phyloP scores from a whole-genome alignment of 108 stramenopile genomes.

The Pseudonitzschia pungens region DNA sequence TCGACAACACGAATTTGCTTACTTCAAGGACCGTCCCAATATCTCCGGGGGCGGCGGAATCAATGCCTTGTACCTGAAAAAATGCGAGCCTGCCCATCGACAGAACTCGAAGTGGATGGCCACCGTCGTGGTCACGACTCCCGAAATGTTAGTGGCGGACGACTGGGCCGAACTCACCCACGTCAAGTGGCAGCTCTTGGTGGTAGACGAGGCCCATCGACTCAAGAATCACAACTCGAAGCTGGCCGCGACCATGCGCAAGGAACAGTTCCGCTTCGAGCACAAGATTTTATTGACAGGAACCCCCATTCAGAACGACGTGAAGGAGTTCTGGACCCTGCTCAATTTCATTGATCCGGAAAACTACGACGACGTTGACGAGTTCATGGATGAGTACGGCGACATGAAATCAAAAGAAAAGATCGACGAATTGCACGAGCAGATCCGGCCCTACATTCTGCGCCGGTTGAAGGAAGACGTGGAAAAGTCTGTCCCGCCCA shows the following conservation, averaged over 20 bases:
- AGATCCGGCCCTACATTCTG: slow-evolving; percentile 90
- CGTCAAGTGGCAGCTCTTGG: slow-evolving; percentile 82
- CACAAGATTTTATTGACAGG: slow-evolving; percentile 92
- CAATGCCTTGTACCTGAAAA: slow-evolving; percentile 67
- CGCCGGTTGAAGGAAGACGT: slow-evolving; percentile 94
- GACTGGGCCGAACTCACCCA: slow-evolving; percentile 75
- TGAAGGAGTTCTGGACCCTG: slow-evolving; percentile 87
- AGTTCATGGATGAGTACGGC: slow-evolving; percentile 82
- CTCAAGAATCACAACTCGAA: slow-evolving; percentile 94
- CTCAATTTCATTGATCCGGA: slow-evolving; percentile 82
- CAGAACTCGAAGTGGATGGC: slow-evolving; percentile 77
- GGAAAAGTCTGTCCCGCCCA: slow-evolving; percentile 90
- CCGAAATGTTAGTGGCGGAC: slow-evolving; percentile 85
- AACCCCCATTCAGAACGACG: slow-evolving; percentile 89
- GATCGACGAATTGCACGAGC: slow-evolving; percentile 80
- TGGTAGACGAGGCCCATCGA: slow-evolving; percentile 98
- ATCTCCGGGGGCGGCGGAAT: slow-evolving; percentile 32
- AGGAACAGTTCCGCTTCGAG: slow-evolving; percentile 68
- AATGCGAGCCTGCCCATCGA: slow-evolving; percentile 40
- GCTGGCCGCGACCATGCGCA: slow-evolving; percentile 81
- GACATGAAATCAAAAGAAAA: slow-evolving; percentile 86
- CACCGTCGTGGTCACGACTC: slow-evolving; percentile 89
- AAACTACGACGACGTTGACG: slow-evolving; percentile 58
- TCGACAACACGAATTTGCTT: slow-evolving; percentile 84
- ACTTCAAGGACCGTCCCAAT: slow-evolving; percentile 57